phyloP scores from a whole-genome alignment of 1,139 yeast genomes.

The Sugiyamaella neomexicana region DNA sequence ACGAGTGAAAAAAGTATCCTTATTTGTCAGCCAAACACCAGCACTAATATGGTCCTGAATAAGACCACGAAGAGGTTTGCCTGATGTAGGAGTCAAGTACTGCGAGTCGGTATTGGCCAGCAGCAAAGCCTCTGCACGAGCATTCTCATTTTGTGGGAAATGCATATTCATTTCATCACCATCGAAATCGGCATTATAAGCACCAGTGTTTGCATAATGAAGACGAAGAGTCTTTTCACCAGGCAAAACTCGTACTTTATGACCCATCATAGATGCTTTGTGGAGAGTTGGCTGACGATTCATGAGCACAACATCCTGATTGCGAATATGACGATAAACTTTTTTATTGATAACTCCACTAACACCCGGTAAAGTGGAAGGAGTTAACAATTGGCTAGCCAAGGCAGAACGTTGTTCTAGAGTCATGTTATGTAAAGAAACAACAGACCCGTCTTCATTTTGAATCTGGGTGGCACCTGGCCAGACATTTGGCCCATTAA shows the following conservation, averaged over 20 bases:
- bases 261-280: constrained; percentile 99
- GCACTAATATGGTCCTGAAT: constrained; percentile 99
- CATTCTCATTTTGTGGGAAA: constrained; percentile 98
- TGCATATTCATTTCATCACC: constrained; percentile 99
- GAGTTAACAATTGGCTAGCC: constrained; percentile 92
- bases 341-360: constrained; percentile 74
- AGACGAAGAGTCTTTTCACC: constrained; percentile 95
- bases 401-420: constrained; percentile 93
- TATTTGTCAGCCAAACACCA: constrained; percentile 96
- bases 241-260: constrained; percentile 92
- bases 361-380: constrained; percentile 53
- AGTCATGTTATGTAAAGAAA: constrained; percentile 85
- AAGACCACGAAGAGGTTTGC: constrained; percentile 96
- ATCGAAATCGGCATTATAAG: constrained; percentile 98
- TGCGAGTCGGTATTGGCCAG: constrained; percentile 97
- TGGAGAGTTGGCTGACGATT: constrained; percentile 99
- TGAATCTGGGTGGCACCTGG: constrained; percentile 98
- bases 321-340: constrained; percentile 89
- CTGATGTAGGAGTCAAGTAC: constrained; percentile 96
- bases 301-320: constrained; percentile 95
- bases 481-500: constrained; percentile 97
- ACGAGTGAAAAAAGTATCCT: constrained; percentile 87
- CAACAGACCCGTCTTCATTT: constrained; percentile 90
- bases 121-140: constrained; percentile 92
- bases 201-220: constrained; percentile 99